Conservation (phyloP, 1,139 yeast species). For the Kodamaea sp. region DNA sequence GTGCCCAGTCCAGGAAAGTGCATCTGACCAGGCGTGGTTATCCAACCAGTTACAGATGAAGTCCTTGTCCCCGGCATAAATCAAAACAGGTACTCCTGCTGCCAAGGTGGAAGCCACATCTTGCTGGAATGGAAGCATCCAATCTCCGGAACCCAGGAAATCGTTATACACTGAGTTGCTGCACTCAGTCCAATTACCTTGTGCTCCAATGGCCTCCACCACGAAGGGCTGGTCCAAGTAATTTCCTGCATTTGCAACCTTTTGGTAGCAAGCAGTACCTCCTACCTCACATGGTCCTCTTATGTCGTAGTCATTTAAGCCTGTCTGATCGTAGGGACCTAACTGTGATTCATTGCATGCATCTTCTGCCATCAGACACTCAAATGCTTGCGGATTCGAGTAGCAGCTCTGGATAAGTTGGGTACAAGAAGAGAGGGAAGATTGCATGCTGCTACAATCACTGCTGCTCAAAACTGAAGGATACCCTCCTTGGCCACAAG, state of each 20-base stretch:
- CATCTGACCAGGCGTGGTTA: slow-evolving; percentile 38
- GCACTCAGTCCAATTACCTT: slow-evolving; percentile 52
- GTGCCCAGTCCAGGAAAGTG: slow-evolving; percentile 29
- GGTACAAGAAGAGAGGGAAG: slow-evolving; percentile 58
- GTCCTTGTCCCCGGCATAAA: slow-evolving; percentile 44
- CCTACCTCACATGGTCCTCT: slow-evolving; percentile 58
- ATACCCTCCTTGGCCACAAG: slow-evolving; percentile 80
- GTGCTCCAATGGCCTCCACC: slow-evolving; percentile 61
- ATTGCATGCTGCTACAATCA: slow-evolving; percentile 55
- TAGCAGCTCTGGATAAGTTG: slow-evolving; percentile 55
- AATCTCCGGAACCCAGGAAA: too few relatives aligned
- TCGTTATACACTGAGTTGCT: too few relatives aligned
- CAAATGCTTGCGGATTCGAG: slow-evolving; percentile 38
- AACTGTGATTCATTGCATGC: slow-evolving; percentile 42
- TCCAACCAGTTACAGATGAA: slow-evolving; percentile 44
- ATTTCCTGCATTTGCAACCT: slow-evolving; percentile 52
- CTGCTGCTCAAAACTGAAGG: slow-evolving; percentile 62
- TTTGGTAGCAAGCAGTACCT: slow-evolving; percentile 59
- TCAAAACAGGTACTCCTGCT: slow-evolving; percentile 39
- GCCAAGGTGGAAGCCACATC: slow-evolving; percentile 60
- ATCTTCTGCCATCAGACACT: slow-evolving; percentile 56
- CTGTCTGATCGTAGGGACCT: slow-evolving; percentile 58
- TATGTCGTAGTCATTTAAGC: slow-evolving; percentile 70
- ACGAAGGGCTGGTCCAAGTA: slow-evolving; percentile 63
- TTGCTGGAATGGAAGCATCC: slow-evolving; percentile 63